Evolutionary conservation across 106 monocot species (phyloP).

Genomic region (Vanilla planifolia): DNA sequence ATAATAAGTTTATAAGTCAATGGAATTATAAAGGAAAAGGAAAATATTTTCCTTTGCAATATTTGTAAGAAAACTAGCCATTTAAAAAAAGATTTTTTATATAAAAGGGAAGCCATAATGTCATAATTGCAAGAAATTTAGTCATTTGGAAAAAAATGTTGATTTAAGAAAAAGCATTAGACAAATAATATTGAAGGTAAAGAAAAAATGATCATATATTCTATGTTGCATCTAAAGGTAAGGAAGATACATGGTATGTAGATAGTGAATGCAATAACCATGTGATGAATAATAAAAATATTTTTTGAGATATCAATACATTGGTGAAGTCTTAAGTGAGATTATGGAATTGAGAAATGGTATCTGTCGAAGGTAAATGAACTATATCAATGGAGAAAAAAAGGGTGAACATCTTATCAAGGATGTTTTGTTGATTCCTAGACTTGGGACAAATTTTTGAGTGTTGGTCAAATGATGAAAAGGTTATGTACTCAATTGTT

Average conservation of each 20-base stretch:
- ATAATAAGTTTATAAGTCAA: no score
- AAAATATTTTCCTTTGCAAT: background rate
- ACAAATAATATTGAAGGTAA: background rate
- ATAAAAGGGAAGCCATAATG: background rate
- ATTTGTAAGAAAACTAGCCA: constrained; percentile 1
- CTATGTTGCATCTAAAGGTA: no score
- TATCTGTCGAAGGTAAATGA: background rate
- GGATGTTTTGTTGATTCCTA: background rate
- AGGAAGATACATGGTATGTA: background rate
- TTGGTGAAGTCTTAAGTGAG: background rate
- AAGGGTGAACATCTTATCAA: background rate
- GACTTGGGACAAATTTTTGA: background rate
- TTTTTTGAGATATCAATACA: background rate
- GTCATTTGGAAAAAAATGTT: no score
- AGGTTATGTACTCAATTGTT: background rate
- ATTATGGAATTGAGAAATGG: background rate
- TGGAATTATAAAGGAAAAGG: background rate
- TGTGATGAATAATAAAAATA: background rate
- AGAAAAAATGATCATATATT: background rate
- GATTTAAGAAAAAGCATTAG: background rate
- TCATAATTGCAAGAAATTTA: background rate
- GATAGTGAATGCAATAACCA: background rate
- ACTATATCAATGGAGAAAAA: background rate
- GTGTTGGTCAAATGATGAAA: background rate
- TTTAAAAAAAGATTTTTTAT: background rate